Percentiles rank a stretch among this genome's conserved stretches.
Conservation (phyloP, 768 basidiomycete species). For the Steccherinum ochraceum region DNA sequence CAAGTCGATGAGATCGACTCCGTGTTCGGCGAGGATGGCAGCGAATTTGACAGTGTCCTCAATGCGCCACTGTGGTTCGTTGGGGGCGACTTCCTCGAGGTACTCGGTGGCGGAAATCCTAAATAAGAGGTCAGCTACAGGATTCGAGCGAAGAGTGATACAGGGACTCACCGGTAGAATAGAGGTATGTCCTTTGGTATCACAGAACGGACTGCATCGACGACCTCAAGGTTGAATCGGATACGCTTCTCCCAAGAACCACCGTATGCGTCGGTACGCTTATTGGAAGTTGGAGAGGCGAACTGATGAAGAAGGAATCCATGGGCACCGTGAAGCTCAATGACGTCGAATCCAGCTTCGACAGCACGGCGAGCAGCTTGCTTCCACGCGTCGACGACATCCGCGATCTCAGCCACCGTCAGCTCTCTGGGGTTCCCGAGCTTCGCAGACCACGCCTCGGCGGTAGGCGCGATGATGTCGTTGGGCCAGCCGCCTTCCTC, state of each 20-base stretch:
- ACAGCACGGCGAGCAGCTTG: slow-evolving; percentile 26
- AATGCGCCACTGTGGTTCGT: slow-evolving; percentile 59
- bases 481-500: too few relatives aligned
- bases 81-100: slow-evolving; percentile 56
- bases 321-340: slow-evolving; percentile 22
- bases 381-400: too few relatives aligned
- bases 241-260: too few relatives aligned
- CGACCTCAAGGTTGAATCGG: slow-evolving; percentile 31
- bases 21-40: slow-evolving; percentile 36
- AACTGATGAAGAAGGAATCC: slow-evolving; percentile 27
- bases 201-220: slow-evolving; percentile 40
- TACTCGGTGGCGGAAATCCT: slow-evolving; percentile 72
- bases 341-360: slow-evolving; percentile 27
- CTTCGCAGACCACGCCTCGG: too few relatives aligned
- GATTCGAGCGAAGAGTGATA: too few relatives aligned
- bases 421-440: too few relatives aligned
- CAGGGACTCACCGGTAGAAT: slow-evolving; percentile 55
- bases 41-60: slow-evolving; percentile 64
- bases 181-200: slow-evolving; percentile 60
- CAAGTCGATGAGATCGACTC: too few relatives aligned
- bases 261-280: slow-evolving; percentile 44
- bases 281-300: slow-evolving; percentile 33
- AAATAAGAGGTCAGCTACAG: too few relatives aligned
- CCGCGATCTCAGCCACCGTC: too few relatives aligned
- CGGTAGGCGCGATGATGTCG: too few relatives aligned